phyloP scores from a whole-genome alignment of 2,329 filamentous ascomycete genomes.

The Pseudocercospora musae region DNA sequence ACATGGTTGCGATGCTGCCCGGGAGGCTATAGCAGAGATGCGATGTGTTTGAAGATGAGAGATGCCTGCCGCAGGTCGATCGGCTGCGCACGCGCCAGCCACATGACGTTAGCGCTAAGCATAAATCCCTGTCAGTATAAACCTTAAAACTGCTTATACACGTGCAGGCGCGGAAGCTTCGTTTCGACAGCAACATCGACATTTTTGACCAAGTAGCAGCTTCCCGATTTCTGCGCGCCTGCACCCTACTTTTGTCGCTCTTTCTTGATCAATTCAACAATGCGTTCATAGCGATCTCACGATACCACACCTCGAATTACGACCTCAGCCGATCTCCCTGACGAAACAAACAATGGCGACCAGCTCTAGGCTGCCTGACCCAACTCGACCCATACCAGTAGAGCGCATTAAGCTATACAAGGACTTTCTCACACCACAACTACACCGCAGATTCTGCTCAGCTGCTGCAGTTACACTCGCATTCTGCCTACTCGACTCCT shows the following conservation, averaged over 20 bases:
- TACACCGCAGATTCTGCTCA: slow-evolving; percentile 82
- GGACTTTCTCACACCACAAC: slow-evolving; percentile 83
- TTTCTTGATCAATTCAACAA: background rate
- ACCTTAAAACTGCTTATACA: background rate
- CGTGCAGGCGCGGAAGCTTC: background rate
- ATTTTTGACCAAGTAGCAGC: background rate
- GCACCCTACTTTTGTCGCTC: background rate
- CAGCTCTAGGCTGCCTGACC: slow-evolving; percentile 2
- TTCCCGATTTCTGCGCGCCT: background rate
- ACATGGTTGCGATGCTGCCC: slow-evolving; percentile 57
- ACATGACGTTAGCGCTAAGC: background rate
- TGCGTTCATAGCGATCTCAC: background rate
- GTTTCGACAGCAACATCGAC: background rate
- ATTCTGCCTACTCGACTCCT: slow-evolving; percentile 69
- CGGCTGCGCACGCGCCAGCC: background rate
- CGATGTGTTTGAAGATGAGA: background rate
- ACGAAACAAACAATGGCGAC: slow-evolving; percentile 4
- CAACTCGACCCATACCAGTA: slow-evolving; percentile 40
- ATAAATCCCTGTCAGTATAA: background rate
- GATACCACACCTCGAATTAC: background rate
- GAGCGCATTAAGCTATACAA: slow-evolving; percentile 62
- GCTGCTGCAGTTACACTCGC: slow-evolving; percentile 67
- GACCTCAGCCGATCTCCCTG: too few species aligned
- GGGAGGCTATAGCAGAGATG: background rate
- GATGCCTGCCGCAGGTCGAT: background rate